phyloP scores from a whole-genome alignment of 83 land plant genomes.

The Picea engelmannii region DNA sequence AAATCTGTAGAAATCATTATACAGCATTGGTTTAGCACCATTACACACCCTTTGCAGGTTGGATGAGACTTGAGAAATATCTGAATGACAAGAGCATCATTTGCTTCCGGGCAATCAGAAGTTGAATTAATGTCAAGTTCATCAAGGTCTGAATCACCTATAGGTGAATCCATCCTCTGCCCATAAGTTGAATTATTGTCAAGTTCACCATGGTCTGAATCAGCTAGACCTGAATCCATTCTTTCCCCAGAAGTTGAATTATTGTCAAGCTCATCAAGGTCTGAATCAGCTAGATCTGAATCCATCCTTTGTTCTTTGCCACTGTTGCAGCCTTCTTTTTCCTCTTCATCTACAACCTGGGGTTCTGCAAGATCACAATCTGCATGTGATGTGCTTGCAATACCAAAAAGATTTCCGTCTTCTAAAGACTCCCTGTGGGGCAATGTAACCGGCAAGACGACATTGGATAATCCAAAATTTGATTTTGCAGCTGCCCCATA shows the following conservation, averaged over 20 bases:
- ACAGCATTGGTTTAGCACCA: slow-evolving; percentile 18
- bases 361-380: not conserved
- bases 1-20: slow-evolving; percentile 3
- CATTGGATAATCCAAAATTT: too few relatives aligned
- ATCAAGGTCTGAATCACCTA: too few relatives aligned
- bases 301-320: not conserved
- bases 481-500: not conserved
- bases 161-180: too few relatives aligned
- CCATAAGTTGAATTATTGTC: too few relatives aligned
- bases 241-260: not conserved
- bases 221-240: not conserved
- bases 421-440: too few relatives aligned
- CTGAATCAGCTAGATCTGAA: not conserved
- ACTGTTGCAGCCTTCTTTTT: too few relatives aligned
- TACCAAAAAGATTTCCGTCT: not conserved
- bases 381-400: not conserved
- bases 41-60: slow-evolving; percentile 7
- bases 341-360: not conserved
- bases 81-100: slow-evolving; percentile 14
- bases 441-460: too few relatives aligned
- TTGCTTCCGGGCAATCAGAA: too few relatives aligned
- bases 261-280: too few relatives aligned
- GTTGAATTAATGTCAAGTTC: too few relatives aligned
- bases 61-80: slow-evolving; percentile 17
- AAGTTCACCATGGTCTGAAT: too few relatives aligned